phyloP scores from a whole-genome alignment of 2,329 filamentous ascomycete genomes.

The Claviceps sp. region DNA sequence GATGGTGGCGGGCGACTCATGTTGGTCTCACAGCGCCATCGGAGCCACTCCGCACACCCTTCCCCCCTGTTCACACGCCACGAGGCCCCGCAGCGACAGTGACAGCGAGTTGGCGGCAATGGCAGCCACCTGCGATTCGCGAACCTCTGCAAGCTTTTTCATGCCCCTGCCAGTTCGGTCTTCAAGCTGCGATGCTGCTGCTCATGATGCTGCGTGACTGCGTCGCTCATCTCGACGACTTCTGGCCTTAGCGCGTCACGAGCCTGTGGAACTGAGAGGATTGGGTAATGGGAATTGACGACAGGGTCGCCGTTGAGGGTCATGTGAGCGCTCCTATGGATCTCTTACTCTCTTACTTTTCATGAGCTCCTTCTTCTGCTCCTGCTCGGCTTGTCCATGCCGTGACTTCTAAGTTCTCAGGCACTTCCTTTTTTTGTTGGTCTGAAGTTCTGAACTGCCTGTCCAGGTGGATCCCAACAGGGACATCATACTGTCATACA shows the following conservation, averaged over 20 bases:
- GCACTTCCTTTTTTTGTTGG: background rate
- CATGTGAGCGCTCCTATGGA: conserved; percentile 7
- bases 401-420: background rate
- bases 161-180: too few species aligned
- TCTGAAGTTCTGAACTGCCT: background rate
- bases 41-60: too few species aligned
- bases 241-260: conserved; percentile 2
- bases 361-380: background rate
- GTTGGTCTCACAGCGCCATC: too few species aligned
- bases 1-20: background rate
- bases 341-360: background rate
- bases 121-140: too few species aligned
- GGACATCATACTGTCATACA: background rate
- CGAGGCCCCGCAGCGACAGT: too few species aligned
- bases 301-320: conserved; percentile 2
- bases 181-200: too few species aligned
- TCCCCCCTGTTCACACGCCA: too few species aligned
- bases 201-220: too few species aligned
- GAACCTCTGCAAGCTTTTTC: too few species aligned
- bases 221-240: background rate
- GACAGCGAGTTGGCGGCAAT: too few species aligned
- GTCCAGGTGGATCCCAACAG: background rate
- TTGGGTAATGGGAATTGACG: conserved; percentile 10
- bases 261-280: background rate
- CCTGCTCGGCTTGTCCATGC: background rate